A percentile compares a stretch with the other conserved stretches of the same genome.
Conservation (phyloP, 768 basidiomycete genomes). For the Neoboletus subvelutipes region DNA sequence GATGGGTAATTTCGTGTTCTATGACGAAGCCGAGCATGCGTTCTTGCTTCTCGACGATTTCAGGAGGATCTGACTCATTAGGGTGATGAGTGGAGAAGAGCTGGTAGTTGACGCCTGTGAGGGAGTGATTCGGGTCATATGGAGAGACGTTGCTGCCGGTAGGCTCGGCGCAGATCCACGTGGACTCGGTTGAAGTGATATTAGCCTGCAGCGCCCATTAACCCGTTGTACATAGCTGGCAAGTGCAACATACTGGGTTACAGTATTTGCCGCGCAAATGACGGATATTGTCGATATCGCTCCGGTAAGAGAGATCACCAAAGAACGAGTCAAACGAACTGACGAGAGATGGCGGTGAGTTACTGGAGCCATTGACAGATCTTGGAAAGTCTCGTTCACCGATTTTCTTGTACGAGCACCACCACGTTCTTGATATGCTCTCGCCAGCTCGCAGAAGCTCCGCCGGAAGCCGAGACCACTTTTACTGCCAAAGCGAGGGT, state of each 20-base stretch:
- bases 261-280: constrained; percentile 20
- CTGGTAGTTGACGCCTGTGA: constrained; percentile 25
- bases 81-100: constrained; percentile 25
- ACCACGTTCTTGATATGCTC: constrained; percentile 27
- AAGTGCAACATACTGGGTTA: constrained; percentile 17
- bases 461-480: background rate
- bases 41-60: constrained; percentile 3
- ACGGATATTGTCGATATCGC: constrained; percentile 26
- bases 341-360: background rate
- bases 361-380: background rate
- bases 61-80: constrained; percentile 10
- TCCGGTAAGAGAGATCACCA: constrained; percentile 27
- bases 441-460: constrained; percentile 20
- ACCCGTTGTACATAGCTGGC: background rate
- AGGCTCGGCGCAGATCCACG: constrained; percentile 20
- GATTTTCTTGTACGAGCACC: constrained; percentile 29
- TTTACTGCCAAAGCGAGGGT: constrained; percentile 5
- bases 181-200: constrained; percentile 8
- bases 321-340: constrained; percentile 29
- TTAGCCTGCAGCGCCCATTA: constrained; percentile 10
- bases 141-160: constrained; percentile 20
- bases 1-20: constrained; percentile 18
- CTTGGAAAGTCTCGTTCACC: constrained; percentile 6
- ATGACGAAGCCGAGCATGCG: constrained; percentile 24
- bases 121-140: constrained; percentile 26